Base-by-base conservation (phyloP, 2,329 filamentous ascomycete genomes). In the Penicillium concentricum region DNA sequence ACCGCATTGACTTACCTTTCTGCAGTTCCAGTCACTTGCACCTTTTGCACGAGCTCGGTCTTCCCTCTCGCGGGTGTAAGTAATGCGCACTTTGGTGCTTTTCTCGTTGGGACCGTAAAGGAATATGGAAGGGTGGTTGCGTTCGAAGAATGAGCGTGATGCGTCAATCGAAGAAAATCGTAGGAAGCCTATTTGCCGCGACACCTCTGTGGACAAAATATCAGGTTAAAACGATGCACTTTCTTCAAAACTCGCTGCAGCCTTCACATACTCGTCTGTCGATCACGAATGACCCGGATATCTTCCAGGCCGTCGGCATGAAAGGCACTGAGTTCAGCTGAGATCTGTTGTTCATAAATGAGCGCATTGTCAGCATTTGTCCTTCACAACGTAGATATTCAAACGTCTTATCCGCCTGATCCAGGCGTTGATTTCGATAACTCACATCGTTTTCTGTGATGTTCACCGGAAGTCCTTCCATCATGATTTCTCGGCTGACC, bases 21-120 rank as follows among this genome's bases (percentile, higher is more conserved):
- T 76, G 64, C 83, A 85, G 39, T 76, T 81, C 83, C 83, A 85
- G 60, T 85, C 83, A 44, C 80, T 79, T 51, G 83, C 81, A 18
- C 75, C 74, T 59, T 76, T 76, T 15, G 74, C 71, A 54, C 78
- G 72, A 56, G 74, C 72, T 61, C 79, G 73, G 51, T 83, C 81
- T 56, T 82, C 81, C 57, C 79, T 75, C 63, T 82, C 82, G 26
- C 79, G 78, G 59, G 81, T 82, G 66, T 77, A 84, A 39, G 79
- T 78, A 66, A 84, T 81, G 62, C 79, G 79, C 51, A 79, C 76
- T 67, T 76, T 76, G 32, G 74, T 73, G 59, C 69, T 73, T 48
- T 13, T 32, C 30, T 77, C 72, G 60, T 78, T 72, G n/a, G 69
- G 72, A 16, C 80, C 80, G 59, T 81, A 79, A 0, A 85, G 70